Evolutionary conservation across 768 basidiomycete species (phyloP).

Genomic region (Lactarius trivialis): DNA sequence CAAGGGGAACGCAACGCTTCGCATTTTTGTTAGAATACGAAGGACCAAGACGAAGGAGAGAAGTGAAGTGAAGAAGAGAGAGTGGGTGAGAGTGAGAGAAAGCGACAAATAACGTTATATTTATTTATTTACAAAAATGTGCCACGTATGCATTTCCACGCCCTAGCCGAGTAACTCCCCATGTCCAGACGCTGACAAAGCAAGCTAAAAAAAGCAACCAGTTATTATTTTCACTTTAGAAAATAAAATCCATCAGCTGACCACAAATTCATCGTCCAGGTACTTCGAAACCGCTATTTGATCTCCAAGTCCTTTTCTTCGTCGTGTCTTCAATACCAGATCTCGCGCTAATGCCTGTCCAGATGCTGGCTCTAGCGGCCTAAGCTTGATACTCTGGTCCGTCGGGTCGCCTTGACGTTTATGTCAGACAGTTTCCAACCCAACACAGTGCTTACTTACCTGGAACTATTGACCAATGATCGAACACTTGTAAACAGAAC

Average conservation of each 20-base stretch:
- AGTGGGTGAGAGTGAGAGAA: constrained; percentile 16
- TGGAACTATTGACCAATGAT: constrained; percentile 99
- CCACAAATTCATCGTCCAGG: constrained; percentile 94
- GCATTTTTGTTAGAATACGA: constrained; percentile 63
- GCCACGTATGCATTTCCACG: constrained; percentile 43
- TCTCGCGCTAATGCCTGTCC: constrained; percentile 93
- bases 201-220: constrained; percentile 48
- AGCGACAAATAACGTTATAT: constrained; percentile 30
- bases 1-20: constrained; percentile 80
- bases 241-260: too few species aligned
- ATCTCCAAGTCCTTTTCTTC: constrained; percentile 94
- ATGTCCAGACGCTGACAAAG: constrained; percentile 93
- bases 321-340: constrained; percentile 90
- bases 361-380: constrained; percentile 94
- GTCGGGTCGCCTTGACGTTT: constrained; percentile 78
- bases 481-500: constrained; percentile 96
- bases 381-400: constrained; percentile 92
- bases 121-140: constrained; percentile 30
- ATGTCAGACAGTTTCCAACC: neutral
- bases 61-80: constrained; percentile 29
- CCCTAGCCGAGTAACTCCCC: constrained; percentile 74
- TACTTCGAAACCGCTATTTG: constrained; percentile 97
- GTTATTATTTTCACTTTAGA: too few species aligned
- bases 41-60: constrained; percentile 48
- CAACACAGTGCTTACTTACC: constrained; percentile 49